Evolutionary conservation across 805 yeast species (phyloP).

Genomic region (Saccharomyces eubayanus): DNA sequence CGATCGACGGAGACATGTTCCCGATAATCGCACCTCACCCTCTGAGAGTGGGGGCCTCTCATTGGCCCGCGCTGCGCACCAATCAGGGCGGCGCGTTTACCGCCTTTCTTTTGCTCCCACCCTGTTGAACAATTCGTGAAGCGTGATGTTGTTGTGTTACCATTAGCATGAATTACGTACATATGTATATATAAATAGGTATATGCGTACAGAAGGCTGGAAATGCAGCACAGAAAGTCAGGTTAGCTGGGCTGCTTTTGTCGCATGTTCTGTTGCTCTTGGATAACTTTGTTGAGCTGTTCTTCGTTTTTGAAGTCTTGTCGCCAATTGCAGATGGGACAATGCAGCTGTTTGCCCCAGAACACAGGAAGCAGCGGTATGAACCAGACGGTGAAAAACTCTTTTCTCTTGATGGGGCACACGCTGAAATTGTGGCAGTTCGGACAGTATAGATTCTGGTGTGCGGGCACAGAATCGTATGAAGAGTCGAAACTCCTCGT

Average conservation of each 20-base stretch:
- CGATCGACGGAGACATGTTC: background rate
- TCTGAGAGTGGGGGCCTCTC: background rate
- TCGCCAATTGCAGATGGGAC: conserved; percentile 45
- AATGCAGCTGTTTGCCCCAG: conserved; percentile 43
- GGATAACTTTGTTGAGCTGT: conserved; percentile 27
- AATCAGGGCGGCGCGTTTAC: background rate
- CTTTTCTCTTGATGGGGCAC: conserved; percentile 42
- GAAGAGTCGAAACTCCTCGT: conserved; percentile 27
- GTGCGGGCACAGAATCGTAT: conserved; percentile 23
- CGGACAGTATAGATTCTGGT: conserved; percentile 38
- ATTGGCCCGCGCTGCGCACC: background rate
- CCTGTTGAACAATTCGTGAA: background rate
- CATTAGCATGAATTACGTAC: background rate
- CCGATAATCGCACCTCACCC: background rate
- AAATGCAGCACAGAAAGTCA: background rate
- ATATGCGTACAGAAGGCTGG: background rate
- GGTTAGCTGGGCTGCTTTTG: background rate
- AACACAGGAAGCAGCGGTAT: conserved; percentile 47
- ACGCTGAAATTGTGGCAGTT: conserved; percentile 53
- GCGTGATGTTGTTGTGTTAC: background rate
- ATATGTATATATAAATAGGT: background rate
- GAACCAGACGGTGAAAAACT: conserved; percentile 47
- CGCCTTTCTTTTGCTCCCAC: background rate
- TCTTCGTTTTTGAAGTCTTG: conserved; percentile 30
- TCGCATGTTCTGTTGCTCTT: background rate